These are phyloP conservation scores for Brassica hybrid DNA, from an alignment of 441 rosid genomes.

Conservation along the genomic window DNA sequence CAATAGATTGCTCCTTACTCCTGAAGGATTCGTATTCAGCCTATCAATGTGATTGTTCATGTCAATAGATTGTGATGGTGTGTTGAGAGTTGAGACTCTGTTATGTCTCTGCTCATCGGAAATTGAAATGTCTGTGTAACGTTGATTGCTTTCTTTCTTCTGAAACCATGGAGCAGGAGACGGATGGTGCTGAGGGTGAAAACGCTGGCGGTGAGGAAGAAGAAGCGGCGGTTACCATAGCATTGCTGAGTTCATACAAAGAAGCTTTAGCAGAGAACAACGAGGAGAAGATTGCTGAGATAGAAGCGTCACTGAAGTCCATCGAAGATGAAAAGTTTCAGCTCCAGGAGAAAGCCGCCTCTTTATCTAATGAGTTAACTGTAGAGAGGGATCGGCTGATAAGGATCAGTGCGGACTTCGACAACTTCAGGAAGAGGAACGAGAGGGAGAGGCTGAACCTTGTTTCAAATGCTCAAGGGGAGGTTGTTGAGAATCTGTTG, in stretches of 20 bases:
- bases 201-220: constrained; percentile 51
- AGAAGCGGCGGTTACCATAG: constrained; percentile 49
- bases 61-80: not conserved
- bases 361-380: constrained; percentile 66
- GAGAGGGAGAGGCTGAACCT: constrained; percentile 84
- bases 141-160: constrained; percentile 24
- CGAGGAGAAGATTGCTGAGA: constrained; percentile 62
- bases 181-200: constrained; percentile 62
- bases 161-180: constrained; percentile 59
- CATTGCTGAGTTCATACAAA: constrained; percentile 60
- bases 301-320: constrained; percentile 68
- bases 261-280: constrained; percentile 76
- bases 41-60: not conserved
- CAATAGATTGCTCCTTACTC: not conserved
- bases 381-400: constrained; percentile 73
- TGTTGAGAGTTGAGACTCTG: not conserved
- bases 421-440: constrained; percentile 91
- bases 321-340: constrained; percentile 71
- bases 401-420: constrained; percentile 94
- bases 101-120: not conserved
- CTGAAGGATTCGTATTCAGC: not conserved
- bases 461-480: constrained; percentile 89
- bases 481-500: constrained; percentile 80
- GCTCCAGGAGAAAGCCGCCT: constrained; percentile 60
- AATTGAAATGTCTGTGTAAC: not conserved